Evolutionary conservation across 2,329 filamentous ascomycete genomes (phyloP), one percentile per base, ranked within the genome.

Genomic region (Ceratocystis cubensis): DNA sequence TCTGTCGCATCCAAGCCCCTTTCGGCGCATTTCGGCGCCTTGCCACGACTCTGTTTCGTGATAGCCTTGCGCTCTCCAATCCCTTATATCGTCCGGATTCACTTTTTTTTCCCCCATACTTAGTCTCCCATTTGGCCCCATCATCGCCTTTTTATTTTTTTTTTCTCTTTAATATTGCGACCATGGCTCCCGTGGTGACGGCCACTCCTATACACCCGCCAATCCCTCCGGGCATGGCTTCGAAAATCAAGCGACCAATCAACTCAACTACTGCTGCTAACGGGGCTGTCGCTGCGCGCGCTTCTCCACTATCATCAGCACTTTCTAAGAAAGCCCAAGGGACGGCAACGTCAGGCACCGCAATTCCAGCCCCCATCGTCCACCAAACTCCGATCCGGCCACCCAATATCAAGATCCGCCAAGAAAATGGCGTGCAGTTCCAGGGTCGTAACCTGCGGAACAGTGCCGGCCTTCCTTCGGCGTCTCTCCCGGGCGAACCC

Each of bases 241-340:
- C 61, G 70, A 91, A 90, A 76, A 81, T 84, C 70, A 91, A 90
- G 76, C 85, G 87, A 45, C 53, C 53, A 33, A 69, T 78, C 82
- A 64, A 84, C 85, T 46, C 81, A 86, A 86, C 88, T 73, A 82
- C 84, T 68, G 88, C 88, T 75, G 84, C 85, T 44, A 76, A 78
- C 68, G 78, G 78, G 70, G 76, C 83, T 28, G 81, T 82, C 1
- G 81, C 82, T 68, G 82, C 84, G 3, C 87, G 84, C 1, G 81
- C 85, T 1, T 84, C 82, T 5, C 81, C 82, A 1, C 83, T 82
- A 3, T 81, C 82, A 4, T 82, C 78, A 70, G 75, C 85, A 71
- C 76, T 85, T 8, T 75, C 79, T 8, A 85, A 84, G 73, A 81
- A 82, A 69, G 76, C 81, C 7, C 77, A 79, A 1, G 75, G 78